A percentile compares a stretch with the other conserved stretches of the same genome.
Conservation (phyloP, 2,329 filamentous ascomycete species). For the Fusarium marasasianum region DNA sequence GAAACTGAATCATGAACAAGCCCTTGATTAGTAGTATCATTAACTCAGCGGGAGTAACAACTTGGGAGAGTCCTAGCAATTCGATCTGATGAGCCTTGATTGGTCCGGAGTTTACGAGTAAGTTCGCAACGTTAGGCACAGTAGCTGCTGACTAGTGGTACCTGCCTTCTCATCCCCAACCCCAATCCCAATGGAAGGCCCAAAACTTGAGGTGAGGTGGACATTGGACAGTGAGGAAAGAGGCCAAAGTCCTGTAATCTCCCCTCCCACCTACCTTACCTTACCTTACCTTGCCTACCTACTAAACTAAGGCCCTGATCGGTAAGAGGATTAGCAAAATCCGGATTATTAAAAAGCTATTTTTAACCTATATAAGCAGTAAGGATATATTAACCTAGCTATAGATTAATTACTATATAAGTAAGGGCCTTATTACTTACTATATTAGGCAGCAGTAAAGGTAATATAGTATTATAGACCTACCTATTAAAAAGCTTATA, state of each 20-base stretch:
- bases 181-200: too few species aligned
- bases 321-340: too few species aligned
- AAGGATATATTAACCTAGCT: too few species aligned
- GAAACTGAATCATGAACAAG: conserved; percentile 21
- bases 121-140: not conserved
- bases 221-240: conserved; percentile 7
- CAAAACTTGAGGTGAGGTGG: not conserved
- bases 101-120: not conserved
- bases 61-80: not conserved
- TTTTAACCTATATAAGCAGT: too few species aligned
- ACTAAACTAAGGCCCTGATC: not conserved
- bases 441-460: too few species aligned
- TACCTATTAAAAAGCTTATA: too few species aligned
- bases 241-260: conserved; percentile 38
- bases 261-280: conserved; percentile 7
- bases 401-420: too few species aligned
- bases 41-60: not conserved
- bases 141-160: conserved; percentile 5
- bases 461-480: too few species aligned
- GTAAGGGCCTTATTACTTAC: too few species aligned
- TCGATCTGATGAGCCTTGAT: conserved; percentile 5
- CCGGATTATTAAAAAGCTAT: too few species aligned
- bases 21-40: not conserved
- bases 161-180: conserved; percentile 9
- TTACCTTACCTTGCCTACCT: not conserved